Evolutionary conservation across 2,329 filamentous ascomycete genomes (phyloP), one percentile per base, ranked within the genome.

Genomic region (Verticillium albo-atrum): DNA sequence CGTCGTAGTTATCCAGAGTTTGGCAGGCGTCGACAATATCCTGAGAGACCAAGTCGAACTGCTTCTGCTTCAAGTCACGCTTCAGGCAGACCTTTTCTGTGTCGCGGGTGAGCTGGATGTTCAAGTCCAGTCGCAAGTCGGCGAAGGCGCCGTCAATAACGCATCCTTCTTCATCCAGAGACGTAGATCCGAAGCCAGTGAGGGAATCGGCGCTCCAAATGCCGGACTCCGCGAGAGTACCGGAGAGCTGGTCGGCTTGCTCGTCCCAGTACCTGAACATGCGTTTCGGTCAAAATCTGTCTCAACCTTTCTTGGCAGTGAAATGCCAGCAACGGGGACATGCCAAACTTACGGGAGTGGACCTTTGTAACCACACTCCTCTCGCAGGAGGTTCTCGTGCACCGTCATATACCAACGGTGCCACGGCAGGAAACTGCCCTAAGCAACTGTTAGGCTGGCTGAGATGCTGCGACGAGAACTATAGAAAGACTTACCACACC

Each of bases 401-500:
- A 68, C 65, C n/a, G 63, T 55, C 63, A 72, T 60, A 35, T 67
- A 63, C n/a, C 66, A 62, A 23, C 70, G 60, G 54, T 71, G 70
- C 59, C 64, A 72, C 5, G 70, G 70, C 9, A 72, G 12, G 9
- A 42, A n/a, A 3, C 55, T 37, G 14, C 60, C 60, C 60, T 62
- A 2, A 20, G 14, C 20, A 10, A 2, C 1, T 42, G 17, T 25
- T 12, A 14, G n/a, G 20, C 3, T 7, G 47, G 23, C 5, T 51
- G 23, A 12, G 6, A 27, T 14, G 5, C 3, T 14, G 14, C 9
- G 4, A 3, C 14, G 7, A 14, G 30, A 10, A 10, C 4, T 1
- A 4, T 1, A 15, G 23, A 1, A 12, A 52, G 25, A 51, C 61
- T 42, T 59, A 62, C 61, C n/a, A 61, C 59, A 15, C 15, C 26